phyloP scores from a whole-genome alignment of 495 filamentous ascomycete genomes.

The Hypoxylon fragiforme region DNA sequence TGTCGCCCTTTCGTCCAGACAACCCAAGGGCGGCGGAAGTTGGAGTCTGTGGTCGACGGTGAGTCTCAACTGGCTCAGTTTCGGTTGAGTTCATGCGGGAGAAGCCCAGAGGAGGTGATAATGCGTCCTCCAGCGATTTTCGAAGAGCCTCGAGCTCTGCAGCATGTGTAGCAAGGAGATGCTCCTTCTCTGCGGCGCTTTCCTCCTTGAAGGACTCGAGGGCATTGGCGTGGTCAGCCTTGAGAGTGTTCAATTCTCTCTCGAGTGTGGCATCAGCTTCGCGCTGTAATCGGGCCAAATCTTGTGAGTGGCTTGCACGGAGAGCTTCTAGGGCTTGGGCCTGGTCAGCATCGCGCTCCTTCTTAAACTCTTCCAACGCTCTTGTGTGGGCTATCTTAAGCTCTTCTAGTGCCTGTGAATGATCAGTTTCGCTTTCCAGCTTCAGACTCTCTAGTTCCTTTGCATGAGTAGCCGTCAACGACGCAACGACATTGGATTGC shows the following conservation, averaged over 20 bases:
- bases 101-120: conserved; percentile 44
- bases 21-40: conserved; percentile 41
- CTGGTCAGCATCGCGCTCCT: conserved; percentile 17
- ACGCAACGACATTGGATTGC: conserved; percentile 17
- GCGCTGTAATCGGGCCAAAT: conserved; percentile 19
- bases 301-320: conserved; percentile 11
- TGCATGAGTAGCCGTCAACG: conserved; percentile 16
- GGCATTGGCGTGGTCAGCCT: conserved; percentile 16
- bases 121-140: conserved; percentile 14
- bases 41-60: conserved; percentile 29
- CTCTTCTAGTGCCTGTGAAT: conserved; percentile 7
- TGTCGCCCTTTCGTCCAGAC: conserved; percentile 49
- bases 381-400: conserved; percentile 13
- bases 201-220: conserved; percentile 23
- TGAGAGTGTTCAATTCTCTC: conserved; percentile 27
- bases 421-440: conserved; percentile 15
- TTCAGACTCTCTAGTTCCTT: conserved; percentile 18
- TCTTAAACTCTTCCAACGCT: conserved; percentile 9
- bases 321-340: conserved; percentile 22
- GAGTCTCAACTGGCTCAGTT: conserved; percentile 52
- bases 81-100: conserved; percentile 54
- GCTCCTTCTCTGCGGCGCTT: conserved; percentile 25
- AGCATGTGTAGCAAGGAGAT: conserved; percentile 25
- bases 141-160: conserved; percentile 34
- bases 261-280: conserved; percentile 17